Evolutionary conservation across 345 rosid species (phyloP), one percentile per base, ranked within the genome.

Genomic region (Luvunga scandens): DNA sequence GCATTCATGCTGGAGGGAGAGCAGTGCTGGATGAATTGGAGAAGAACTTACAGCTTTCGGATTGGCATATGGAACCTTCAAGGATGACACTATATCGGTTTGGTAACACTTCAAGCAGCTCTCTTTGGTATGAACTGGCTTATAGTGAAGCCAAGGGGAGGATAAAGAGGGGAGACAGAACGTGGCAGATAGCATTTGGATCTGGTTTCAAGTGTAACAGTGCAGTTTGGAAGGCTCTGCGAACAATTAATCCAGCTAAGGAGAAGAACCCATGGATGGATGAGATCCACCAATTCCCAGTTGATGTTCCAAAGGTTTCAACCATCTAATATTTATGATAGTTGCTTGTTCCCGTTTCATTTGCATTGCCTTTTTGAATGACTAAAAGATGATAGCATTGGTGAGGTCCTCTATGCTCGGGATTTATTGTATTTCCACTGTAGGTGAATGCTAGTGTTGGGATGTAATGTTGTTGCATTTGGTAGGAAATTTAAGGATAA

Each of bases 131-230:
- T 24, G 92, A 88, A 77, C 1, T 87, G 80, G 82, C 89, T 57
- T 83, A 89, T 69, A 34, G 85, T 9, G 93, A 90, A 75, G 93
- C 93, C 9, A 84, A 84, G 81, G 90, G 93, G 14, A 83, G 93
- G 81, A 85, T 88, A 38, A 81, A 69, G 39, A 75, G 57, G 16
- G 89, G 93, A 56, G 89, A 87, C 61, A 84, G 91, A 64, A 84
- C 83, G 7, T 88, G 91, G 91, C 90, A 87, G 87, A 90, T 90
- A 72, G 93, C 90, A 25, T 90, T 90, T 74, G 88, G 91, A 27
- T 90, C 90, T 6, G 93, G 93, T 33, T 88, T 90, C 71, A 87
- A 88, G 81, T 88, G 93, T 73, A 90, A 88, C 67, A 87, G 91
- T 55, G 88, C 89, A 2, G 91, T 88, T 38, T 90, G 91, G 93